Evolutionary conservation across 2,329 filamentous ascomycete species (phyloP), one percentile per base, ranked within the genome.

Genomic region (Exophiala oligosperma): DNA sequence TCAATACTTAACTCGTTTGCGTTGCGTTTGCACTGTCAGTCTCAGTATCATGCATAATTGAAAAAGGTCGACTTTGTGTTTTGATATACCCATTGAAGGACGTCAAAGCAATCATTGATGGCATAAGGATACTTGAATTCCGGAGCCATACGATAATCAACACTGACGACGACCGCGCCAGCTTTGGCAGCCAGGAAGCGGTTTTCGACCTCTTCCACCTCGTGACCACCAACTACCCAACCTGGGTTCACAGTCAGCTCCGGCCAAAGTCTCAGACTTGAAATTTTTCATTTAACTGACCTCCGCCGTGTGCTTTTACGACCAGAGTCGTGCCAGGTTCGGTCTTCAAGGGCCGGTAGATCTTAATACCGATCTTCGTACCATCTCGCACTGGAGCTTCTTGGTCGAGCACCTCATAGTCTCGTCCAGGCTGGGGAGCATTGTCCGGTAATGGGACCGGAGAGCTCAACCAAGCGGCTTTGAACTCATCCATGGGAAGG

Each of bases 1-100:
- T 80, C 71, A 9, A 74, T 73, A 4, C 70, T 71, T 44, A 14
- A 62, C 35, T 32, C 17, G 12, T 43, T 23, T 14, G 77, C 74
- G 54, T 81, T 76, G 11, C 12, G 55, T 14, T 71, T 71, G 41
- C 47, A 49, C 47, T 49, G 29, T 35, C 29, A 23, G 14, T 26
- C 17, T 23, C 24, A 12, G 26, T 23, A 46, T 11, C 4, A 4
- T 46, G 12, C 43, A 46, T 17, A 5, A 21, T 26, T 12, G 11
- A 26, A 46, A 12, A 8, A 4, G 4, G n/a, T 21, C 8, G 40
- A 17, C 23, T 5, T 17, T 8, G n/a, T 8, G 17, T 8, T 28
- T 17, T 17, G 17, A 17, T 17, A 7, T 48, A 56, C 54, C 54
- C 57, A 60, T 49, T 52, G 49, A 12, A 63, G 28, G 4, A 49